Evolutionary conservation across 2,329 filamentous ascomycete species (phyloP).

Genomic region (Apiospora arundinis): DNA sequence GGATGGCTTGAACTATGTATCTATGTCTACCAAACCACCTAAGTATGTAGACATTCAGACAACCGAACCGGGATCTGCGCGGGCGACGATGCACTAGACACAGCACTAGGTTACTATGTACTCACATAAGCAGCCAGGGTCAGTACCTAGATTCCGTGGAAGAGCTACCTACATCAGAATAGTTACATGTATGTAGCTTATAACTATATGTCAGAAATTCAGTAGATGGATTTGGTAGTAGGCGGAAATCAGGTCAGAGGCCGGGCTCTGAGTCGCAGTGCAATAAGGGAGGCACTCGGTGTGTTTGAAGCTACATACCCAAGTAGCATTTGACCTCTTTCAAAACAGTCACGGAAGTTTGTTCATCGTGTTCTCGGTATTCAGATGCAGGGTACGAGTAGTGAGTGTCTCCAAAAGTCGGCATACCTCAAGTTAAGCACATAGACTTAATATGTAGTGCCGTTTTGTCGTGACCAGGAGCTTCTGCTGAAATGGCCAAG

Average conservation of each 20-base stretch:
- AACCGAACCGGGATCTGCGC: conserved; percentile 3
- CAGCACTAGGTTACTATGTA: background rate
- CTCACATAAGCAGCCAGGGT: background rate
- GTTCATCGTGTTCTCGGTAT: background rate
- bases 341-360: background rate
- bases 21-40: conserved; percentile 1
- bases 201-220: background rate
- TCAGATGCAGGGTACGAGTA: background rate
- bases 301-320: background rate
- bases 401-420: background rate
- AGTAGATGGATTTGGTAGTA: background rate
- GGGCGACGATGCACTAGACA: background rate
- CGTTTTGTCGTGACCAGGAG: background rate
- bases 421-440: background rate
- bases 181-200: background rate
- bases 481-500: background rate
- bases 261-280: background rate
- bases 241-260: background rate
- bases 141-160: background rate
- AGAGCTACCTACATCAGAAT: background rate
- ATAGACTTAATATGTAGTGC: background rate
- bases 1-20: conserved; percentile 11
- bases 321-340: background rate
- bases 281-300: too few species aligned
- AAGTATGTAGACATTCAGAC: background rate